Conservation (phyloP, 805 yeast genomes). For the Pichia ethanolica region DNA sequence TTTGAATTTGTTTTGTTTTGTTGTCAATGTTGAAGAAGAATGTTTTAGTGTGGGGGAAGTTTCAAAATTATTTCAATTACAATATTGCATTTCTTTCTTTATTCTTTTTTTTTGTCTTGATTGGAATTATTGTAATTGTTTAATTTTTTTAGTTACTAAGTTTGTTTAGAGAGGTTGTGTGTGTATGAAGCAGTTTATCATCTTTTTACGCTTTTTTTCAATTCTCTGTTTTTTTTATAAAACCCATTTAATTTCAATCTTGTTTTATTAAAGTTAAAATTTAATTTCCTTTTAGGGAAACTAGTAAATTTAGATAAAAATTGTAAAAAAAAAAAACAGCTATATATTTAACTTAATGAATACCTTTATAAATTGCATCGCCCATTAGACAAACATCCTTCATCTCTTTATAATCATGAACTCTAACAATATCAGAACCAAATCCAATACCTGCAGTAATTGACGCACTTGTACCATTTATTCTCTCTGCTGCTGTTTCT, state of each 20-base stretch:
- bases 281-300: no score
- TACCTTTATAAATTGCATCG: conserved; percentile 58
- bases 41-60: no score
- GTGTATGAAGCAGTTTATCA: conserved; percentile 3
- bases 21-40: no score
- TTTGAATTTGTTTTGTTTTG: no score
- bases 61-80: no score
- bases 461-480: conserved; percentile 69
- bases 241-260: conserved; percentile 1
- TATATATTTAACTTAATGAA: conserved; percentile 2
- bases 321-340: background rate
- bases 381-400: conserved; percentile 50
- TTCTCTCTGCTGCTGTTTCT: conserved; percentile 50
- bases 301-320: background rate
- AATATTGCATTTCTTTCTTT: no score
- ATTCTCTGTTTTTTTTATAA: conserved; percentile 5
- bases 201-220: conserved; percentile 6
- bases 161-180: conserved; percentile 2
- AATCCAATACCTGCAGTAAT: conserved; percentile 66
- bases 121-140: background rate
- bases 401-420: conserved; percentile 69
- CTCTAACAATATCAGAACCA: conserved; percentile 76
- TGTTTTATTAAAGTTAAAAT: background rate
- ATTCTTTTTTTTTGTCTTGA: no score
- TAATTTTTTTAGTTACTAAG: background rate